Evolutionary conservation across 208 protist species (phyloP).

Genomic region (Crithidia expoeki): DNA sequence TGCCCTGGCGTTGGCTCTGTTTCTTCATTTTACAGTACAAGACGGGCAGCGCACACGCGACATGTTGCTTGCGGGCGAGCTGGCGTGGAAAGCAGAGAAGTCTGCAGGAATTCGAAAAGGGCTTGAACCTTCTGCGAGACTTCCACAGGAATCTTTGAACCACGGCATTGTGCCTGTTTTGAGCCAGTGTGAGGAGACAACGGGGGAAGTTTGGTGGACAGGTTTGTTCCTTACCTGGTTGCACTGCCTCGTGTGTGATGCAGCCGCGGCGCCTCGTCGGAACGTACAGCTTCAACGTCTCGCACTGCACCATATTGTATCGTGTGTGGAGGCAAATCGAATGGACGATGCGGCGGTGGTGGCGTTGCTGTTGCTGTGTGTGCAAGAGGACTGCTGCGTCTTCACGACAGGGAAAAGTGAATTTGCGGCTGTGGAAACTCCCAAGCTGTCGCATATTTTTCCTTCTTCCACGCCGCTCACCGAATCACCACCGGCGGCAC

Average conservation of each 20-base stretch:
- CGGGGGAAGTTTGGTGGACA: neutral
- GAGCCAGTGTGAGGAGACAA: neutral
- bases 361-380: neutral
- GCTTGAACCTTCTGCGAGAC: too few species aligned
- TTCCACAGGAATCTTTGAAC: too few species aligned
- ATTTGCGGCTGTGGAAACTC: neutral
- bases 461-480: too few species aligned
- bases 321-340: neutral
- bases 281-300: neutral
- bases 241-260: neutral
- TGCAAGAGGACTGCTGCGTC: neutral
- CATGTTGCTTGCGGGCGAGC: neutral
- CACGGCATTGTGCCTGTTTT: too few species aligned
- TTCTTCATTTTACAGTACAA: neutral
- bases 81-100: neutral
- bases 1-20: neutral
- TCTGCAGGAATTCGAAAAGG: neutral
- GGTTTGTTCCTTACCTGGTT: neutral
- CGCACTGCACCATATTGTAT: neutral
- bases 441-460: too few species aligned
- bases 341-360: neutral
- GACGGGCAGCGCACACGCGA: slow-evolving; percentile 3
- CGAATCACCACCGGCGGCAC: neutral
- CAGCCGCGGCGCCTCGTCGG: neutral
- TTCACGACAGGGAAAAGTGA: neutral